Evolutionary conservation across 192 early-diverging fungal genomes (phyloP), one percentile per base, ranked within the genome.

Genomic region (Rhizoclosmatium sp.): DNA sequence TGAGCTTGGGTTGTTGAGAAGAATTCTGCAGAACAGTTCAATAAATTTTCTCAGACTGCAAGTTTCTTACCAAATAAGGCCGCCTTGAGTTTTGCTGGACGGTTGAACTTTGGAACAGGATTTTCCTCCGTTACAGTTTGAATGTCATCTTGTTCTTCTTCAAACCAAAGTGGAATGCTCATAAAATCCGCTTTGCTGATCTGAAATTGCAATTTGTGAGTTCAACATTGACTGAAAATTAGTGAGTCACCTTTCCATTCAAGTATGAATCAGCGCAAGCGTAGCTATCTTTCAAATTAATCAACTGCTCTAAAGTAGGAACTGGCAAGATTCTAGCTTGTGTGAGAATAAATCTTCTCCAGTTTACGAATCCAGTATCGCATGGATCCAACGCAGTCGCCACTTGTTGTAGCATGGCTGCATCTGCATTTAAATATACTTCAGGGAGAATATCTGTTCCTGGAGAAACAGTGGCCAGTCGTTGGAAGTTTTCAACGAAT

Each of bases 331-430:
- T 81, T 49, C 82, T 64, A 7, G 86, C 78, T 45, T 78, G 64
- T 5, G 69, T 69, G 2, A 89, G 44, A 39, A 88, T 62, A 65
- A 88, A 89, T 51, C 79, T 81, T 4, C 86, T 47, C 88, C 88
- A 89, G 58, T 80, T 83, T 2, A 89, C 78, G 70, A 82, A 89
- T 41, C 88, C 88, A 14, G 88, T 89, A 45, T 85, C 87, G 71
- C 74, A 89, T 48, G 88, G 88, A 69, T 89, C 88, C 48, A 89
- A 48, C 1, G 80, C 47, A 14, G 45, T 54, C 19, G 74, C 71
- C 45, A 87, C 47, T 78, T 89, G 88, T 56, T 87, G 88, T n/a
- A 88, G 46, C 45, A 84, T 73, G n/a, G 74, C 14, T 5, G 39
- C 31, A n/a, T 89, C 88, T 10, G 81, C 74, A 45, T 49, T 68